Conservation (phyloP, 495 filamentous ascomycete species). For the Halenospora varia region DNA sequence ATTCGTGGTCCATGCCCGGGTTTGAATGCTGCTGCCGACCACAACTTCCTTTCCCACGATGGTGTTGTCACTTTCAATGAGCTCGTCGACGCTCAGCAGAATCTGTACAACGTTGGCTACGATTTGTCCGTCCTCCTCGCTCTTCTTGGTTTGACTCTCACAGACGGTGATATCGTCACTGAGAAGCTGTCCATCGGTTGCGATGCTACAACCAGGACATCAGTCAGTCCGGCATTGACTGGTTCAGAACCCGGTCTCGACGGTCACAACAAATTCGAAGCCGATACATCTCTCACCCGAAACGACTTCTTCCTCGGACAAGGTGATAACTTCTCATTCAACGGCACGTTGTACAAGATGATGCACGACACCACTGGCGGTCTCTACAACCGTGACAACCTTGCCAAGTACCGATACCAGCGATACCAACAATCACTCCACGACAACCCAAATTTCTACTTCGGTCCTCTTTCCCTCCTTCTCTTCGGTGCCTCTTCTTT, state of each 20-base stretch:
- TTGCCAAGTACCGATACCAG: slow-evolving; percentile 31
- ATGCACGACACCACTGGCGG: slow-evolving; percentile 29
- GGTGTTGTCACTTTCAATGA: slow-evolving; percentile 40
- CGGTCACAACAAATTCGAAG: slow-evolving; percentile 42
- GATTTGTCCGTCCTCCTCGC: slow-evolving; percentile 34
- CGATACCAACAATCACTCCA: slow-evolving; percentile 31
- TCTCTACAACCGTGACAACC: slow-evolving; percentile 28
- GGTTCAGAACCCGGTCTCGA: slow-evolving; percentile 35
- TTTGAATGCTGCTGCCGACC: slow-evolving; percentile 33
- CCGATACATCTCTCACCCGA: slow-evolving; percentile 36
- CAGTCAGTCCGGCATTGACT: slow-evolving; percentile 27
- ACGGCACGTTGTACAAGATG: slow-evolving; percentile 35
- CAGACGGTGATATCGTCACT: slow-evolving; percentile 35
- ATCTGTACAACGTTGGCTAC: slow-evolving; percentile 39
- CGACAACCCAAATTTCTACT: slow-evolving; percentile 35
- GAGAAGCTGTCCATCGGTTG: slow-evolving; percentile 40
- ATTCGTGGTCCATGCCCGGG: slow-evolving; percentile 21
- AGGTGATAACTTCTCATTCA: slow-evolving; percentile 37
- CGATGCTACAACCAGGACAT: slow-evolving; percentile 37
- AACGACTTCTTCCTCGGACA: slow-evolving; percentile 36
- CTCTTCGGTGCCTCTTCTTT: slow-evolving; percentile 37
- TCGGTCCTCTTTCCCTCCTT: slow-evolving; percentile 31
- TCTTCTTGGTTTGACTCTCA: slow-evolving; percentile 29
- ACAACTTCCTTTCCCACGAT: slow-evolving; percentile 37
- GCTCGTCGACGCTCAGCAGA: slow-evolving; percentile 38